Base-by-base conservation (phyloP, 192 early-diverging fungal genomes). In the Backusella psychrophila region DNA sequence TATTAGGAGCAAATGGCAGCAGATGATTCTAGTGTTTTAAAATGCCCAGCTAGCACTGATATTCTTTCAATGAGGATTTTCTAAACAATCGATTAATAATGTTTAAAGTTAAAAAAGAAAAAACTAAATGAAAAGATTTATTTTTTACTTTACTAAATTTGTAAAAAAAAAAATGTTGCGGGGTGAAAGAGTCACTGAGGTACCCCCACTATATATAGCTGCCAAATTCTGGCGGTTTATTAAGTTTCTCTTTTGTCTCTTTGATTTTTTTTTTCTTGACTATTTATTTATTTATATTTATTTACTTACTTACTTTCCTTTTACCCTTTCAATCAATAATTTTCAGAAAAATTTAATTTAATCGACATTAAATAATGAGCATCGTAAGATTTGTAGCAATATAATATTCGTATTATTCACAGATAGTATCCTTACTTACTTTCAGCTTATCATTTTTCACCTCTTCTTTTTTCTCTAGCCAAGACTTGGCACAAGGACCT, bases 81-180 rank as follows among this genome's bases (percentile, higher is more conserved):
- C 56, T 26, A 29, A 63, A 29, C 8, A 31, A 63, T 12, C 23
- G 56, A 29, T 63, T 63, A 11, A 14, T 29, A 63, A 49, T 17
- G 19, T 49, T 49, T 49, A 49, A n/a, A 49, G 7, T 49, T n/a
- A 49, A 49, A 49, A 17, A 49, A 49, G 46, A 49, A 49, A 49
- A 49, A 49, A 0, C 19, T n/a, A 49, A 46, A 46, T 46, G 44
- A 46, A 46, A 46, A 19, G 15, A 17, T 8, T 23, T 23, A 26
- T 21, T 59, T 59, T 26, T 59, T 26, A 23, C 11, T 26, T 59
- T 59, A n/a, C 52, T 56, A 8, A 56, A 56, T 56, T 56, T 56
- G 53, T 56, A 68, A 36, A 68, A 67, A 67, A 35, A 67, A 67
- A 36, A 67, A 67, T n/a, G 34, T 34, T 59, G 21, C n/a, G 21